Conservation (phyloP, 2,329 filamentous ascomycete genomes). For the Septoria linicola region DNA sequence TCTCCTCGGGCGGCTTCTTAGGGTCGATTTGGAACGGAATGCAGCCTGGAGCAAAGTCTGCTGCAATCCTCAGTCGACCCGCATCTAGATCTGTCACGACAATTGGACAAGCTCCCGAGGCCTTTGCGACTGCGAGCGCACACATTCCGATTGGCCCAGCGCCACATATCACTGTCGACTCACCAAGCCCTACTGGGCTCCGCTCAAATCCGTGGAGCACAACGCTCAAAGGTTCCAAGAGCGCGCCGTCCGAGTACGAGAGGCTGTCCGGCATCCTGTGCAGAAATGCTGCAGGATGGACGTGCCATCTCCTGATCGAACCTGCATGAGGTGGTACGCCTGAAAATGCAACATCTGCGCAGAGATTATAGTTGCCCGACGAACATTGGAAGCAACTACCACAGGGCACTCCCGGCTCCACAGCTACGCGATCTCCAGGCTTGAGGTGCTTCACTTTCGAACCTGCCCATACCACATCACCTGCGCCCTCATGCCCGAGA, state of each 20-base stretch:
- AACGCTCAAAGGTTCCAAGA: constrained; percentile 66
- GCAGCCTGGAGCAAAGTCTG: constrained; percentile 54
- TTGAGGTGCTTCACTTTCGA: constrained; percentile 56
- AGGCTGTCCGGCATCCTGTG: constrained; percentile 80
- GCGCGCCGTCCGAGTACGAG: constrained; percentile 76
- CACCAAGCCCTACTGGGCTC: constrained; percentile 33
- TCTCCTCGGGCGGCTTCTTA: constrained; percentile 27
- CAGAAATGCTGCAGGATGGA: constrained; percentile 79
- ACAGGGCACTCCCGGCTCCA: constrained; percentile 67
- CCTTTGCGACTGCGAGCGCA: constrained; percentile 57
- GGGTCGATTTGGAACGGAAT: constrained; percentile 31
- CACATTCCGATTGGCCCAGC: constrained; percentile 65
- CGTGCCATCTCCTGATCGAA: constrained; percentile 82
- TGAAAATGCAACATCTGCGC: constrained; percentile 80
- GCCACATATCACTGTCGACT: constrained; percentile 56
- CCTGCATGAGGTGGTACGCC: constrained; percentile 83
- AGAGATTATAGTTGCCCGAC: constrained; percentile 83
- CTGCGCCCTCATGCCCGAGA: constrained; percentile 68
- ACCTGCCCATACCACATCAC: constrained; percentile 61
- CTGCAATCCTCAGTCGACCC: constrained; percentile 74
- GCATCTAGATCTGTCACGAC: constrained; percentile 83
- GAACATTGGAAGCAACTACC: constrained; percentile 65
- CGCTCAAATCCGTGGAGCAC: constrained; percentile 50
- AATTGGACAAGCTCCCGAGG: constrained; percentile 70
- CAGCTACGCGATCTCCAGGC: constrained; percentile 64